Evolutionary conservation across 768 basidiomycete genomes (phyloP).

Genomic region (Suillus clintonianus): DNA sequence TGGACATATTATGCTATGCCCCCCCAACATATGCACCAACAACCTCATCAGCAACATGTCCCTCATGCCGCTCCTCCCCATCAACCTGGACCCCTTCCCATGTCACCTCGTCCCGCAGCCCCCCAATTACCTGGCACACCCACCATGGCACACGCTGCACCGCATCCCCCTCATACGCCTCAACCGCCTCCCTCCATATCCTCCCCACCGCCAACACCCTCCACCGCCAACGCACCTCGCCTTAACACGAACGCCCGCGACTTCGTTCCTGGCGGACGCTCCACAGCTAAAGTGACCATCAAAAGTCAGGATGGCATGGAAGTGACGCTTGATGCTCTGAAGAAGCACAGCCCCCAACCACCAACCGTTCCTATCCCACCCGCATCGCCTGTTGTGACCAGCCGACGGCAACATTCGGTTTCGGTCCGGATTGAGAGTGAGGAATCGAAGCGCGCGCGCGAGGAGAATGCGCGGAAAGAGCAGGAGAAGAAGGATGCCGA

Average conservation of each 20-base stretch:
- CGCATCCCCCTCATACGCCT: slow-evolving; percentile 46
- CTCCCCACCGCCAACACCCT: slow-evolving; percentile 70
- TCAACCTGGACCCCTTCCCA: slow-evolving; percentile 52
- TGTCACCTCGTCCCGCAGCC: slow-evolving; percentile 69
- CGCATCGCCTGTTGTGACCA: slow-evolving; percentile 30
- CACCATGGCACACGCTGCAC: slow-evolving; percentile 61
- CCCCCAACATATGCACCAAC: slow-evolving; percentile 33
- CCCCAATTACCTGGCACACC: slow-evolving; percentile 64
- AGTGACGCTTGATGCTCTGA: slow-evolving; percentile 58
- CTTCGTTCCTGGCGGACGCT: slow-evolving; percentile 60
- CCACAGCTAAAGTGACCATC: slow-evolving; percentile 50
- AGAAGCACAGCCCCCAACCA: slow-evolving; percentile 46
- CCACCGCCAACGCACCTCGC: slow-evolving; percentile 44
- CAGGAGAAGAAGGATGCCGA: slow-evolving; percentile 40
- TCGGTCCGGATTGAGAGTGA: slow-evolving; percentile 66
- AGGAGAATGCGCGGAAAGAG: slow-evolving; percentile 44
- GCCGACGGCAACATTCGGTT: slow-evolving; percentile 38
- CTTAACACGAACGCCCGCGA: slow-evolving; percentile 65
- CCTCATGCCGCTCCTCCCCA: slow-evolving; percentile 37
- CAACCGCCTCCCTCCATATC: slow-evolving; percentile 50
- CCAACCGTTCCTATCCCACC: slow-evolving; percentile 42
- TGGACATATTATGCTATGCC: slow-evolving; percentile 39
- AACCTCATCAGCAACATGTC: slow-evolving; percentile 50
- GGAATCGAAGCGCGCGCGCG: slow-evolving; percentile 53
- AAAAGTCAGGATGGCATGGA: slow-evolving; percentile 68